Conservation (phyloP, 768 basidiomycete species). For the Cubamyces lactineus region DNA sequence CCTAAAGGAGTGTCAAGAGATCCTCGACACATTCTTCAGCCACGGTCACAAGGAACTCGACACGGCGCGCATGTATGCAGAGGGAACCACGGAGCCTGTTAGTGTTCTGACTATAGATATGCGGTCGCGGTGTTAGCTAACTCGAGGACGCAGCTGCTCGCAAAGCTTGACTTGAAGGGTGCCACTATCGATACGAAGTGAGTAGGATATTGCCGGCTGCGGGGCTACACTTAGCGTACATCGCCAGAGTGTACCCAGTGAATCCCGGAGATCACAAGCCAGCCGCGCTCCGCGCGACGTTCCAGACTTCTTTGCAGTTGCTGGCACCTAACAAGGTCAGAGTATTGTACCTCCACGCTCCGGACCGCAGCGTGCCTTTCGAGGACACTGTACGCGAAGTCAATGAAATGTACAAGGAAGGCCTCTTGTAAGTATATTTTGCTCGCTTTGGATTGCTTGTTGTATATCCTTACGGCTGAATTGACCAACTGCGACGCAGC, state of each 20-base stretch:
- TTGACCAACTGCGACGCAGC: constrained; percentile 31
- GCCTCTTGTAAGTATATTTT: constrained; percentile 50
- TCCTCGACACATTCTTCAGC: constrained; percentile 47
- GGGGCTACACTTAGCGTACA: too few relatives aligned
- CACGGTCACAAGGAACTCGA: constrained; percentile 53
- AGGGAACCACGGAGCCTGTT: constrained; percentile 60
- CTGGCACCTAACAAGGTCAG: constrained; percentile 51
- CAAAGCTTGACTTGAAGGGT: constrained; percentile 43
- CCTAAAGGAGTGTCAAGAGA: constrained; percentile 43
- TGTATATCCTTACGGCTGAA: not conserved
- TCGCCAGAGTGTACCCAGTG: constrained; percentile 43
- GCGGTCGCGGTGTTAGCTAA: not conserved
- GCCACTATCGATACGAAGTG: constrained; percentile 55
- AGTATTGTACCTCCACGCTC: constrained; percentile 62
- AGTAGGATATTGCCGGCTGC: not conserved
- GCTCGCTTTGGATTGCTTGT: not conserved
- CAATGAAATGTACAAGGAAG: constrained; percentile 58
- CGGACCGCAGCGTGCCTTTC: constrained; percentile 59
- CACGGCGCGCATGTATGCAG: constrained; percentile 52
- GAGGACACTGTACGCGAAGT: constrained; percentile 58
- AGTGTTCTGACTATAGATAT: not conserved
- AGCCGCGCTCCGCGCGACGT: constrained; percentile 44
- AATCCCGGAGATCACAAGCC: constrained; percentile 48
- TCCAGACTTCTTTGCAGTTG: constrained; percentile 48
- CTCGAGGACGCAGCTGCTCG: constrained; percentile 37